phyloP scores from a whole-genome alignment of 805 yeast species.

The Ogataea methanolica region DNA sequence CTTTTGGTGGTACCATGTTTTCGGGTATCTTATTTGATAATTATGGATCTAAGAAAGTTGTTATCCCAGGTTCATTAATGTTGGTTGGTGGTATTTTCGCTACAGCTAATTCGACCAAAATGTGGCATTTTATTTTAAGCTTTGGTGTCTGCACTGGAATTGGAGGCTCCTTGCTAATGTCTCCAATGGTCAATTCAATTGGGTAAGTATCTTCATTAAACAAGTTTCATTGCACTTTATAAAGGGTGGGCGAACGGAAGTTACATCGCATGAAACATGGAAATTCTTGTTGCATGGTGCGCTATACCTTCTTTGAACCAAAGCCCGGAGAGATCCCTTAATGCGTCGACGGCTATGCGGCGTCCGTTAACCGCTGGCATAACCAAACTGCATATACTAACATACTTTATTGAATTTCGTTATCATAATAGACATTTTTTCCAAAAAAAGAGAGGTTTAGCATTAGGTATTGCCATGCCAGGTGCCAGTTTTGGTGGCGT shows the following conservation, averaged over 20 bases:
- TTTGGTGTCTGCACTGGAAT: conserved; percentile 43
- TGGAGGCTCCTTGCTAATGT: conserved; percentile 42
- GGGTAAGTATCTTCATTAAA: conserved; percentile 28
- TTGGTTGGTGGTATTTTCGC: conserved; percentile 38
- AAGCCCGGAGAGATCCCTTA: no score
- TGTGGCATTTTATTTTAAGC: conserved; percentile 48
- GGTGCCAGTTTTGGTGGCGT: conserved; percentile 60
- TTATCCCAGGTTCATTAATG: conserved; percentile 32
- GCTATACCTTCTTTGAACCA: no score
- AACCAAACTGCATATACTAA: background rate
- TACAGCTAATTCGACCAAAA: conserved; percentile 38
- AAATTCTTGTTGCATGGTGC: no score
- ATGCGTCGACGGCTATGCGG: no score
- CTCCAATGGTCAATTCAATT: conserved; percentile 44
- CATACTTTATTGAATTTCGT: conserved; percentile 27
- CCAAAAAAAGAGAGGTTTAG: conserved; percentile 48
- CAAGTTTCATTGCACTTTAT: background rate
- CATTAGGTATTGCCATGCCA: conserved; percentile 56
- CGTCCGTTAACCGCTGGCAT: no score
- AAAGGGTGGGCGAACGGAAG: no score
- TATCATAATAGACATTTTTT: conserved; percentile 56
- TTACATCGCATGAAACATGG: no score
- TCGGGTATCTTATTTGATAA: conserved; percentile 44
- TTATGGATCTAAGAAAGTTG: conserved; percentile 38
- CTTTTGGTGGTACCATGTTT: conserved; percentile 36